Base-by-base conservation (phyloP, 1,284 basidiomycete species). In the Trametes polyzona region DNA sequence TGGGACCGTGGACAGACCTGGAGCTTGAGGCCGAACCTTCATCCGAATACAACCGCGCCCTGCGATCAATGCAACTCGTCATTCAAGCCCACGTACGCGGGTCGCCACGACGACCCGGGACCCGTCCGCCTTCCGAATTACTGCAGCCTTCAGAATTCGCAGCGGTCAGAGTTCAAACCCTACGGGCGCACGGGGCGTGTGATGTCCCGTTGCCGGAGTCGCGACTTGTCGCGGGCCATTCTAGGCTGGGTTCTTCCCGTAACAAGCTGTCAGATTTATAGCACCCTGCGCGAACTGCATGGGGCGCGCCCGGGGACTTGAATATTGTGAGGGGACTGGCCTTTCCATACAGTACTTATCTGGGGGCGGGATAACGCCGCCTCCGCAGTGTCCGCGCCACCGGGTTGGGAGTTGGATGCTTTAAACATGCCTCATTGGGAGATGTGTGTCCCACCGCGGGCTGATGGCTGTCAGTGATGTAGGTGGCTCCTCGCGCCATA, bases 381-480 rank as follows among this genome's bases (percentile, higher is more conserved):
- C 19, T 35, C 27, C 44, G 43, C 43, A 53, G 36, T 35, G 29
- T 27, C 44, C 11, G 52, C 29, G 37, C 44, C 52, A 33, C 30
- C 36, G 44, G 33, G 19, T 24, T 36, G 52, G 16, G 23, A 39
- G 52, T 47, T 53, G 43, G 52, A 39, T 17, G 19, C 43, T 48
- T 48, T 48, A 48, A 40, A 48, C 39, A 41, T 55, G 40, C 53
- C 53, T 36, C 39, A 33, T 48, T 48, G 12, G 53, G 53, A 48
- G 46, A 47, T 36, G 32, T 48, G 40, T 42, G 44, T 33, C 27
- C 46, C 46, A 43, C 44, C 53, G 53, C 53, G 53, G 53, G 24
- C 26, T 55, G 53, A 55, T 55, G 53, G n/a, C n/a, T n/a, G n/a
- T n/a, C 46, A 19, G n/a, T 55, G 53, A 55, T 55, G 46, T 12